phyloP scores from a whole-genome alignment of 2,329 filamentous ascomycete genomes.

The Coleophoma cylindrospora region DNA sequence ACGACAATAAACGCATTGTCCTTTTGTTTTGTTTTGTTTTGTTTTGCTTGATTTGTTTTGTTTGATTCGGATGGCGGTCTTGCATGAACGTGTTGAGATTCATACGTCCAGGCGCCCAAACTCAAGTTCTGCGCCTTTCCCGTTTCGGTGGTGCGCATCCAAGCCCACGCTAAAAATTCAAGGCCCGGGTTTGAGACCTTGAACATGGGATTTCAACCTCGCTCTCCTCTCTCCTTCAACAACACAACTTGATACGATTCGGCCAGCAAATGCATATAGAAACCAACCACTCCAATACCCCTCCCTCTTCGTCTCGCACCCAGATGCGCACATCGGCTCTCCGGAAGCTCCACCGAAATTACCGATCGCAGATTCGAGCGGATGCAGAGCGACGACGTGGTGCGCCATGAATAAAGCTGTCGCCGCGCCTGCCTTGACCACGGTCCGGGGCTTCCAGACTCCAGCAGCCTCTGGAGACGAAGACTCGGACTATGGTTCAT shows the following conservation, averaged over 20 bases:
- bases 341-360: constrained; percentile 26
- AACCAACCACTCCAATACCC: constrained; percentile 13
- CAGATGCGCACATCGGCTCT: constrained; percentile 25
- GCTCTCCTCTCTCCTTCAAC: constrained; percentile 10
- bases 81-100: no score
- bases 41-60: no score
- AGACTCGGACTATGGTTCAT: constrained; percentile 44
- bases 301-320: constrained; percentile 13
- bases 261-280: constrained; percentile 28
- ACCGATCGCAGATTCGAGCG: constrained; percentile 26
- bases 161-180: no score
- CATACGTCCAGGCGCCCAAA: no score
- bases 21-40: no score
- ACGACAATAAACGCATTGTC: no score
- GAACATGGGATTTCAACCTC: no score
- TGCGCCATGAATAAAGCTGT: constrained; percentile 25
- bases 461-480: constrained; percentile 44
- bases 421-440: constrained; percentile 20
- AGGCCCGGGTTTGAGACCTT: no score
- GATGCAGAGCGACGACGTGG: constrained; percentile 29
- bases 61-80: no score
- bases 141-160: no score
- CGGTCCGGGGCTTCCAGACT: constrained; percentile 27
- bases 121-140: no score
- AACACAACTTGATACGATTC: constrained; percentile 9